Evolutionary conservation across 495 filamentous ascomycete genomes (phyloP), one percentile per base, ranked within the genome.

Genomic region (Usnea hakonensis): DNA sequence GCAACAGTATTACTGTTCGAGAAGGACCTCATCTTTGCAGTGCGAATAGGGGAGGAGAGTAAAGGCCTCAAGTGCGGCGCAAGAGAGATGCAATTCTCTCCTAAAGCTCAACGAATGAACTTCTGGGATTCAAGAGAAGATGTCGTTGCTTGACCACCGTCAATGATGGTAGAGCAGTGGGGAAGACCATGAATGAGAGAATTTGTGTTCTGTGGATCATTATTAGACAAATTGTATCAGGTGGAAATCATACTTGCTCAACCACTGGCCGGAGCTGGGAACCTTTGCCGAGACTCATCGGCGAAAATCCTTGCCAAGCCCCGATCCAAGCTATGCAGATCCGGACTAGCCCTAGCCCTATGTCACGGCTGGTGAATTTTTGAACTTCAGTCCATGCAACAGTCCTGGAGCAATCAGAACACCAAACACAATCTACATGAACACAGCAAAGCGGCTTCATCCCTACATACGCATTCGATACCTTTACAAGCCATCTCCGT

Each of bases 11-110:
- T 57, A 41, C 58, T 57, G 57, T 57, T 60, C n/a, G 64, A 54
- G 37, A 67, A 69, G 13, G 59, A 40, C 43, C 62, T 67, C 67
- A 67, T 69, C 2, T 62, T 55, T 28, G 44, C 37, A 32, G 60
- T 54, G 46, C 55, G 60, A 62, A 59, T 36, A 33, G 46, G 55
- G 48, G 60, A 44, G 17, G 52, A 58, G n/a, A 32, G 37, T 60
- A n/a, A 30, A 43, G 37, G 60, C 30, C n/a, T 57, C 35, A 53
- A 38, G 41, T 40, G 60, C 30, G 53, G 55, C 53, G 40, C 38
- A 38, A 43, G 52, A 55, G 23, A 19, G 21, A 46, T 13, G 28
- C 48, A 7, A 50, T 40, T n/a, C 36, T 44, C 38, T 57, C n/a
- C 38, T 28, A 28, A 33, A 30, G 8, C 41, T 57, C 28, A 62